These are phyloP conservation scores for Saccharum spontaneum DNA, from an alignment of 176 grass and related monocot genomes.

Conservation along the genomic window DNA sequence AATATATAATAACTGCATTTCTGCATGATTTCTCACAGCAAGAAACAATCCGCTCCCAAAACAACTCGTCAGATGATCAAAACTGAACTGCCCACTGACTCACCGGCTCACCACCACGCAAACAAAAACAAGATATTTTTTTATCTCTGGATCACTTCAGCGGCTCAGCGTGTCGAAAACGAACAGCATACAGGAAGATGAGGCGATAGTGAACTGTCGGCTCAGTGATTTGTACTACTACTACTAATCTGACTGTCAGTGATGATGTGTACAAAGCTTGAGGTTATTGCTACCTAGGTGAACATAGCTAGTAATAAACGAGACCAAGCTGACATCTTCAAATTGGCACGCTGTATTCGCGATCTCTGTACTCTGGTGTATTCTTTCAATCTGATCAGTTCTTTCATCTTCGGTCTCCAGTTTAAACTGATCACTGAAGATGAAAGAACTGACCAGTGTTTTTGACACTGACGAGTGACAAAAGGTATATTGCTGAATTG, in stretches of 20 bases:
- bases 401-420: too few relatives aligned
- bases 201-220: not conserved
- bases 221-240: not conserved
- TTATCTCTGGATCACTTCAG: too few relatives aligned
- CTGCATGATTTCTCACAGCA: not conserved
- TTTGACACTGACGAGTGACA: not conserved
- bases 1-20: not conserved
- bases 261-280: not conserved
- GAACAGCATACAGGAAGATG: not conserved
- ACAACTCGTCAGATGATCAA: not conserved
- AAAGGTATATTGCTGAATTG: not conserved
- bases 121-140: not conserved
- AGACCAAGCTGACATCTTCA: not conserved
- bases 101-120: too few relatives aligned
- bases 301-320: not conserved
- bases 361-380: not conserved
- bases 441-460: not conserved
- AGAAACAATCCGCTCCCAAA: not conserved
- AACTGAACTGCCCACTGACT: not conserved
- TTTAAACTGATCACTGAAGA: not conserved
- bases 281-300: not conserved
- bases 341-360: not conserved
- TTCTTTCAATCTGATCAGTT: too few relatives aligned
- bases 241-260: not conserved
- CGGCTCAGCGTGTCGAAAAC: not conserved